phyloP scores from a whole-genome alignment of 768 basidiomycete species.

The Termitomyces eurrhizus region DNA sequence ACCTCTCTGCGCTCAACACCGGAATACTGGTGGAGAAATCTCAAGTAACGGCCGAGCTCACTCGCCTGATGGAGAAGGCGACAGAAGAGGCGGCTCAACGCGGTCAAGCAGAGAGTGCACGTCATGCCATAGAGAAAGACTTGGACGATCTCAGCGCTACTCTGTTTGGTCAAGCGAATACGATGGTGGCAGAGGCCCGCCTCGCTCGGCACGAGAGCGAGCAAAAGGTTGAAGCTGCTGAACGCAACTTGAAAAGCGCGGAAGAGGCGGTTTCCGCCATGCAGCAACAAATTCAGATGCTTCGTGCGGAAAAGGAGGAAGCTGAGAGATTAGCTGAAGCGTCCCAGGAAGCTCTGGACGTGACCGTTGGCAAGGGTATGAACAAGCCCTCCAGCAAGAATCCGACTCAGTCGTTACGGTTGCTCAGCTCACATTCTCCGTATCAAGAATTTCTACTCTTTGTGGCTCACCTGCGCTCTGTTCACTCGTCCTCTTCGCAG shows the following conservation, averaged over 20 bases:
- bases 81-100: conserved; percentile 91
- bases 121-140: conserved; percentile 84
- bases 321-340: conserved; percentile 50
- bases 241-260: conserved; percentile 73
- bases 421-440: conserved; percentile 67
- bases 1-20: conserved; percentile 86
- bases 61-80: conserved; percentile 90
- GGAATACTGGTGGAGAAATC: conserved; percentile 89
- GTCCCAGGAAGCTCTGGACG: conserved; percentile 52
- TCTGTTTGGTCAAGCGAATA: conserved; percentile 91
- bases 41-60: conserved; percentile 89
- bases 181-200: conserved; percentile 96
- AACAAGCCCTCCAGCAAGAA: conserved; percentile 33
- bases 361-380: conserved; percentile 72
- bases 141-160: conserved; percentile 90
- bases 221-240: conserved; percentile 71
- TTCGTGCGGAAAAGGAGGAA: conserved; percentile 64
- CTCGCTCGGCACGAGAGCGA: conserved; percentile 61
- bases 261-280: conserved; percentile 83
- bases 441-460: conserved; percentile 82
- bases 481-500: conserved; percentile 57
- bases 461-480: conserved; percentile 66
- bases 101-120: conserved; percentile 85
- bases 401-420: conserved; percentile 32
- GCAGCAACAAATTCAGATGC: conserved; percentile 79